phyloP scores from a whole-genome alignment of 139 green algal genomes.

The Chlamydomonas incerta region DNA sequence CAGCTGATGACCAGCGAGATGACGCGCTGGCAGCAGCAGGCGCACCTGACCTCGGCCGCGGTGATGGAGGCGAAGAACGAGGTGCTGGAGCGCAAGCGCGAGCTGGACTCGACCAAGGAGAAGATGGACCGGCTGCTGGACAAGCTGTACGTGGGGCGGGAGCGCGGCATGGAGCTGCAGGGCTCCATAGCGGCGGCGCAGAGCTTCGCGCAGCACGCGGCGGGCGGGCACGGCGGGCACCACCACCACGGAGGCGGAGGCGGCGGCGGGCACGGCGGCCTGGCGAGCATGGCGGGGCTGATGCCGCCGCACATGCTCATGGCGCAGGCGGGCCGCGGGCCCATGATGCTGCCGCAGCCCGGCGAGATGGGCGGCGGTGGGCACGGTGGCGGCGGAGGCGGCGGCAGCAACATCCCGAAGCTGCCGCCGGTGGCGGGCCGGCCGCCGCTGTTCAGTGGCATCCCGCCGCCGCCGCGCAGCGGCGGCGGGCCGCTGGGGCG shows the following conservation, averaged over 20 bases:
- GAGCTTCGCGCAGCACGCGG: constrained; percentile 19
- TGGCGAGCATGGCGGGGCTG: constrained; percentile 40
- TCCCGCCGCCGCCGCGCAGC: not conserved
- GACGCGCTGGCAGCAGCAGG: constrained; percentile 73
- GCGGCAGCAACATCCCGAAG: constrained; percentile 36
- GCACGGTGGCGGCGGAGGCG: too few species aligned
- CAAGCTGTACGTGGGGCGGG: constrained; percentile 70
- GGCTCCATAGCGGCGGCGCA: constrained; percentile 63
- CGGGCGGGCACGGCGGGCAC: not conserved
- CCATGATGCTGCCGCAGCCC: too few species aligned
- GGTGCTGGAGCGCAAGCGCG: constrained; percentile 77
- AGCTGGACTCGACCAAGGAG: constrained; percentile 80
- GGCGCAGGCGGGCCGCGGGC: not conserved
- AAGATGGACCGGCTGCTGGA: constrained; percentile 84
- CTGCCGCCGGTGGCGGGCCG: constrained; percentile 12
- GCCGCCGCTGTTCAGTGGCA: not conserved
- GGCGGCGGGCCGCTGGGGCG: not conserved
- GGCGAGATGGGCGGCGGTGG: not conserved
- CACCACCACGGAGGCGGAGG: not conserved
- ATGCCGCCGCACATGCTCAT: constrained; percentile 26
- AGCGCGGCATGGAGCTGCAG: constrained; percentile 70
- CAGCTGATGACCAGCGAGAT: constrained; percentile 50
- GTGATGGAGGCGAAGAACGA: constrained; percentile 82
- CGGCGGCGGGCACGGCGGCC: not conserved
- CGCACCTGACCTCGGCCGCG: constrained; percentile 65